Evolutionary conservation across 129 eudicot species (phyloP).

Genomic region (Oenanthe sinensis): DNA sequence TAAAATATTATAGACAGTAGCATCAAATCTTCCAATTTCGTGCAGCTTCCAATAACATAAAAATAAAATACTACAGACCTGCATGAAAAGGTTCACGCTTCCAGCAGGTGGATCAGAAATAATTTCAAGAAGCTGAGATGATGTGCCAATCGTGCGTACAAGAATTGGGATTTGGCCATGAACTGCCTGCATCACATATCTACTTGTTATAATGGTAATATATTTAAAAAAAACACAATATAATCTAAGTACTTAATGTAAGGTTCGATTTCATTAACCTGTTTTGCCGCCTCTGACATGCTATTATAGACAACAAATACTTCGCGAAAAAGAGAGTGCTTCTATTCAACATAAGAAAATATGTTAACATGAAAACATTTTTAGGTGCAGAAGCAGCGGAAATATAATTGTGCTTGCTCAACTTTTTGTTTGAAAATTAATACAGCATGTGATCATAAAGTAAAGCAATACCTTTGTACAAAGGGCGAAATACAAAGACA

Average conservation of each 20-base stretch:
- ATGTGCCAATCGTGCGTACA: slow-evolving; percentile 91
- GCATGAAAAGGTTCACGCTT: slow-evolving; percentile 65
- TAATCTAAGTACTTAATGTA: not conserved
- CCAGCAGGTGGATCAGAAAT: slow-evolving; percentile 90
- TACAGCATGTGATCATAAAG: not conserved
- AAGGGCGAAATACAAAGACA: slow-evolving; percentile 93
- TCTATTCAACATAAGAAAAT: slow-evolving; percentile 42
- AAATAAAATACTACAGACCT: slow-evolving; percentile 31
- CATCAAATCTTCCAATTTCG: not conserved
- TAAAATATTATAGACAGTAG: not conserved
- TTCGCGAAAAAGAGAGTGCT: slow-evolving; percentile 82
- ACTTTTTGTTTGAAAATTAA: not conserved
- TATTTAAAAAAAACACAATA: not conserved
- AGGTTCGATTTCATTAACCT: slow-evolving; percentile 39
- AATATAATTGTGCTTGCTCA: not conserved
- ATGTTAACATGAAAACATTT: not conserved
- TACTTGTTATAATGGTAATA: slow-evolving; percentile 5
- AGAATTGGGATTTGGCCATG: slow-evolving; percentile 73
- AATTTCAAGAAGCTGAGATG: slow-evolving; percentile 74
- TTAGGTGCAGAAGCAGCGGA: not conserved
- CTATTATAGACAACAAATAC: slow-evolving; percentile 58
- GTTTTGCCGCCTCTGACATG: slow-evolving; percentile 60
- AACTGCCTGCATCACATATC: slow-evolving; percentile 58
- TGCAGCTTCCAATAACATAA: not conserved
- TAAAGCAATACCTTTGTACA: slow-evolving; percentile 74